Evolutionary conservation across 768 basidiomycete genomes (phyloP), one percentile per base, ranked within the genome.

Genomic region (Suillus plorans): DNA sequence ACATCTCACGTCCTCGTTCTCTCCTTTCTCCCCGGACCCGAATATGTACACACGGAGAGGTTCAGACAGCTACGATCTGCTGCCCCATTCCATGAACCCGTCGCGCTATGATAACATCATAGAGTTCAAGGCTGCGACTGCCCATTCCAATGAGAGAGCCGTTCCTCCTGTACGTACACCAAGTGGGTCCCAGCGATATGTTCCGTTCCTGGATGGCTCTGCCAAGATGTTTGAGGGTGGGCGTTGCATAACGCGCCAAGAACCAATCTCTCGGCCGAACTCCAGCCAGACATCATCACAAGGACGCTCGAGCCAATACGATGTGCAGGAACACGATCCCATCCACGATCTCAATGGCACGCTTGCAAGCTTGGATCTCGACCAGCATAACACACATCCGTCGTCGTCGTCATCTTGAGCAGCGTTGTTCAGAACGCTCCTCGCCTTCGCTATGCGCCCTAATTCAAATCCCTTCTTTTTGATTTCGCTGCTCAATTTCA

Each of bases 1-100:
- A 31, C 71, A 69, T 49, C 61, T 65, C 34, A 66, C 65, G 34
- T 69, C 69, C 9, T 69, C 74, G 64, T 92, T 92, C 74, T 89
- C 90, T 8, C 91, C 91, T 4, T 93, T 93, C 77, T 92, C 91
- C 1, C 91, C 91, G 10, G 91, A 92, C 69, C 86, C 89, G 10
- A 88, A 85, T 67, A 71, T 80, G 25, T 78, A 78, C 69, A 72
- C 5, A 79, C 81, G 74, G 50, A 80, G 78, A 65, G 80, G 78
- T 61, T 77, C 76, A 37, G 74, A 68, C 42, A 59, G 58, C 41
- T 59, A 59, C 41, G 58, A 59, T 28, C 41, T 59, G 28, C 73
- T 86, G 58, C 77, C 84, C 25, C 84, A 85, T 65, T 75, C 80
- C 10, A 80, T 82, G 53, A 85, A 84, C 72, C 75, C 81, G 68